Base-by-base conservation (phyloP, 169 alveolate species). In the Plasmodium gaboni region DNA sequence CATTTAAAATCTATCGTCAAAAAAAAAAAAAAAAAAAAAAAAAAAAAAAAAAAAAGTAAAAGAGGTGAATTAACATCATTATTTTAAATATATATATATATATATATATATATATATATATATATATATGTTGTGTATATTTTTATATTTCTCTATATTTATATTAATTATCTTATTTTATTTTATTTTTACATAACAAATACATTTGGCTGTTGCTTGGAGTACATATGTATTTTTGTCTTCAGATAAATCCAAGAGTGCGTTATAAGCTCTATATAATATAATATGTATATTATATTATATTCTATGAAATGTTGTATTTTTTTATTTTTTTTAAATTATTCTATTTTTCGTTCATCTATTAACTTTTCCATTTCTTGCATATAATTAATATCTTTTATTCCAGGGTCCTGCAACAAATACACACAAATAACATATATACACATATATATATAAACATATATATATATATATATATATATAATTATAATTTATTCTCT, bases 191-290 rank as follows among this genome's bases (percentile, higher is more conserved):
- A 83, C 91, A 57, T 83, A 63, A 13, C 91, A 83, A 17, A 83
- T 83, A 64, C 91, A 83, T 50, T 83, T 83, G 73, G 86, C 91
- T 60, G 69, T 53, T 38, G 91, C 91, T 28, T 83, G 91, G 48
- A 51, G 55, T 22, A 83, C 91, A 28, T 85, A 83, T 3, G 85
- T 26, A 60, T 83, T 83, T 13, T 24, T 69, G 51, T 83, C 91
- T 63, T 68, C 91, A 19, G 74, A 59, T 73, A 83, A 51, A 1
- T 83, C 91, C 17, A 83, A 68, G 17, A 83, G 73, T 46, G 70
- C 85, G 5, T 69, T 71, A 28, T 83, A 83, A 38, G 91, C 91
- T 69, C 91, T 83, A 28, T 15, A 53, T 53, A 76, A 53, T 26
- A 19, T 9, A 53, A 53, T 53, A 53, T 53, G 2, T 50, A 50